These are phyloP conservation scores for Penicillium waksmanii DNA, from an alignment of 495 filamentous ascomycete species.

Conservation along the genomic window DNA sequence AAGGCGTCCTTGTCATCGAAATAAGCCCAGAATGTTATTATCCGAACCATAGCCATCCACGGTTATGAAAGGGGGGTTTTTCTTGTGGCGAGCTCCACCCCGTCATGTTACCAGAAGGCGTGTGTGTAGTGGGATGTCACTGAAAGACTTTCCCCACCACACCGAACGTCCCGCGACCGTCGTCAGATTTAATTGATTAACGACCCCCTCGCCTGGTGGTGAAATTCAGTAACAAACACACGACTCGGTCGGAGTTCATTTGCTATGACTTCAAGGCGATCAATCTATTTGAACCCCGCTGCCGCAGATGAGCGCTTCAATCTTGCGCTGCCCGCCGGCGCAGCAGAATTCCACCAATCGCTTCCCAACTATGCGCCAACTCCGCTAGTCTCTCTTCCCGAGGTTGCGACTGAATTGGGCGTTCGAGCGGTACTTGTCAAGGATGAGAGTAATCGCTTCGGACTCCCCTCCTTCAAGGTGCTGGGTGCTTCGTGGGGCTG, in stretches of 20 bases:
- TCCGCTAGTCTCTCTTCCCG: slow-evolving; percentile 52
- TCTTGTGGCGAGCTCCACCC: slow-evolving; percentile 13
- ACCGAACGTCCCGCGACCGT: not conserved
- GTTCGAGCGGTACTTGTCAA: slow-evolving; percentile 60
- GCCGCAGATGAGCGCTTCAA: slow-evolving; percentile 24
- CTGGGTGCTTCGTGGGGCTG: slow-evolving; percentile 76
- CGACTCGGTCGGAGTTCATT: not conserved
- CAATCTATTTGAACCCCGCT: slow-evolving; percentile 39
- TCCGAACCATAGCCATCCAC: not conserved
- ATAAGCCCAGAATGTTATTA: not conserved
- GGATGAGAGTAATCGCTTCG: slow-evolving; percentile 60
- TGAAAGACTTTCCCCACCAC: slow-evolving; percentile 12
- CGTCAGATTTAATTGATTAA: not conserved
- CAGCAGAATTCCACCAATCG: slow-evolving; percentile 49
- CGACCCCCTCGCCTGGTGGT: not conserved
- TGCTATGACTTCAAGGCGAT: slow-evolving; percentile 25
- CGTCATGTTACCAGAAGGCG: slow-evolving; percentile 25
- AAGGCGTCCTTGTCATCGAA: not conserved
- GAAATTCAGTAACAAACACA: not conserved
- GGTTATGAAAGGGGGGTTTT: not conserved
- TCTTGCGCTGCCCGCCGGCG: slow-evolving; percentile 18
- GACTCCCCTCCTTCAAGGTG: slow-evolving; percentile 76
- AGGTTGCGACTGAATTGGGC: slow-evolving; percentile 58
- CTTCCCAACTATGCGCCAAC: slow-evolving; percentile 56
- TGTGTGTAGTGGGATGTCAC: slow-evolving; percentile 2